Percentiles rank a stretch among this genome's conserved stretches.
phyloP scores from a whole-genome alignment of 768 basidiomycete genomes.

The Coprinopsis strossmayeri region DNA sequence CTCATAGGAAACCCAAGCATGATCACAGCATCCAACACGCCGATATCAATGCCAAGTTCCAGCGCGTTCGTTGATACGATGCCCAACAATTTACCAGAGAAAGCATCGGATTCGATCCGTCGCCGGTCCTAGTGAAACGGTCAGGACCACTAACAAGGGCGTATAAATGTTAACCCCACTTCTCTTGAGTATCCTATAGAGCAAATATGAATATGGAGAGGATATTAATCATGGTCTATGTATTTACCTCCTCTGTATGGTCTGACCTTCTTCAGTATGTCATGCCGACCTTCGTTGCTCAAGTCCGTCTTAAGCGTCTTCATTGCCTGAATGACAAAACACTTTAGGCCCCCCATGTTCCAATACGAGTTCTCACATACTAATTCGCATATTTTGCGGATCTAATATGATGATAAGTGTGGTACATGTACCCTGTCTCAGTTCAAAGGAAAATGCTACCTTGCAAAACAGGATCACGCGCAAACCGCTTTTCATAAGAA shows the following conservation, averaged over 20 bases:
- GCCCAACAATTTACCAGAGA: slow-evolving; percentile 75
- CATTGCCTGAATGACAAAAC: slow-evolving; percentile 51
- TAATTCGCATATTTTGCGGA: slow-evolving; percentile 76
- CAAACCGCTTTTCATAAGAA: slow-evolving; percentile 75
- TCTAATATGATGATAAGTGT: slow-evolving; percentile 32
- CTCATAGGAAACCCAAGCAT: slow-evolving; percentile 82
- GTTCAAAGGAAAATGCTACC: too few species aligned
- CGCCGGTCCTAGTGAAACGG: slow-evolving; percentile 59
- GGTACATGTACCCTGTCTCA: background rate
- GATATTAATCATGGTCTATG: background rate
- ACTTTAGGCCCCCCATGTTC: too few species aligned
- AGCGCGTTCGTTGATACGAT: slow-evolving; percentile 88
- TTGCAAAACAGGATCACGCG: slow-evolving; percentile 88
- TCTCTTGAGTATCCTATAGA: slow-evolving; percentile 63
- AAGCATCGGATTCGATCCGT: slow-evolving; percentile 80
- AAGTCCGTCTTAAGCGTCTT: slow-evolving; percentile 67
- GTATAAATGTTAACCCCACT: slow-evolving; percentile 26
- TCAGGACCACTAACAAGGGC: background rate
- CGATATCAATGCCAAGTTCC: slow-evolving; percentile 90
- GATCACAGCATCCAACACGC: slow-evolving; percentile 81
- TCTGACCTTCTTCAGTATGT: slow-evolving; percentile 71
- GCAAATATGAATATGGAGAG: background rate
- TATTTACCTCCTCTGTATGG: slow-evolving; percentile 75
- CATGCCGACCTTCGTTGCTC: slow-evolving; percentile 65
- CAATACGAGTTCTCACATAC: slow-evolving; percentile 29